Evolutionary conservation across 257 asterid genomes (phyloP).

Genomic region (Asclepias syriaca): DNA sequence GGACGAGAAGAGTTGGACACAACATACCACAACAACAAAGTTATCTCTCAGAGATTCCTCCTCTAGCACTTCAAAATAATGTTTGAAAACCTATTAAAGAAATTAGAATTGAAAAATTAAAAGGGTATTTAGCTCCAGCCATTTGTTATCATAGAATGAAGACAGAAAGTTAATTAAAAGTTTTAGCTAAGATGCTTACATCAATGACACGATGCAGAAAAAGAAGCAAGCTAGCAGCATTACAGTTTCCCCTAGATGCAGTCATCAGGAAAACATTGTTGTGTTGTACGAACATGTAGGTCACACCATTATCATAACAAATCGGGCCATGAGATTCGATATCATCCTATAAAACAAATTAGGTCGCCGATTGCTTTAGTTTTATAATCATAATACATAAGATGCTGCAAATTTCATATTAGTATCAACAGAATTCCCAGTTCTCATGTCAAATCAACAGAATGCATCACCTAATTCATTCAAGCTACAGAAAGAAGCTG

Average conservation of each 20-base stretch:
- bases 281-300: slow-evolving; percentile 50
- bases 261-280: slow-evolving; percentile 43
- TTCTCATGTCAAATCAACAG: neutral
- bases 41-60: slow-evolving; percentile 50
- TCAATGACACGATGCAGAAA: slow-evolving; percentile 45
- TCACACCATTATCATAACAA: slow-evolving; percentile 36
- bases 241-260: slow-evolving; percentile 40
- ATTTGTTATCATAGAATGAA: neutral
- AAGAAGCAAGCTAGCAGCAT: slow-evolving; percentile 44
- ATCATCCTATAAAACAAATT: slow-evolving; percentile 30
- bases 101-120: slow-evolving; percentile 3
- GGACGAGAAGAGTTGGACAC: neutral
- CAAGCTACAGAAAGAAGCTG: no score
- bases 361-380: neutral
- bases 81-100: slow-evolving; percentile 36
- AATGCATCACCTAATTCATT: neutral
- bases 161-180: neutral
- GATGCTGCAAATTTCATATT: neutral
- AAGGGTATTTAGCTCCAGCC: neutral
- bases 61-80: slow-evolving; percentile 42
- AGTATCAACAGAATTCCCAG: no score
- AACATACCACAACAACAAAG: slow-evolving; percentile 39
- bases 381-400: neutral
- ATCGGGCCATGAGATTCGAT: slow-evolving; percentile 41
- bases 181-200: slow-evolving; percentile 20